Evolutionary conservation across 2,329 filamentous ascomycete genomes (phyloP).

Genomic region (Geosmithia morbida): DNA sequence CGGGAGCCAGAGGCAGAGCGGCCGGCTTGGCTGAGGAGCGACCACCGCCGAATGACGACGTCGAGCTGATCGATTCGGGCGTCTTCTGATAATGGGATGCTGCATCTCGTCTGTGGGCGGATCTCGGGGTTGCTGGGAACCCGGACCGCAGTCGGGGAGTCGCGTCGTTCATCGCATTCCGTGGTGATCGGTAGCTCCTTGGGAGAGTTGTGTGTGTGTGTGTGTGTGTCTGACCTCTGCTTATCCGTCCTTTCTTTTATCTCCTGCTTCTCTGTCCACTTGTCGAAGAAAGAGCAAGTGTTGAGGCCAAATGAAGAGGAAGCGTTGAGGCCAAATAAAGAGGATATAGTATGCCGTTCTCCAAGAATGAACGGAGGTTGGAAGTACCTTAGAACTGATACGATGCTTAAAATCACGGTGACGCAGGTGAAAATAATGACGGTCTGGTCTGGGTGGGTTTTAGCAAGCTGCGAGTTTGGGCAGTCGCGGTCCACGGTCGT

Average conservation of each 20-base stretch:
- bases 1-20: constrained; percentile 31
- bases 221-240: background rate
- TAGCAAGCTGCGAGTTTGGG: background rate
- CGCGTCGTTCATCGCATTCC: constrained; percentile 66
- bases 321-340: too few relatives aligned
- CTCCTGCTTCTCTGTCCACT: too few relatives aligned
- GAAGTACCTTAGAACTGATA: background rate
- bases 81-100: constrained; percentile 11
- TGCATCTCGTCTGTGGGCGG: constrained; percentile 21
- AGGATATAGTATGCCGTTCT: too few relatives aligned
- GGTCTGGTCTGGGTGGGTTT: too few relatives aligned
- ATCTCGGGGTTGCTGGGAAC: constrained; percentile 61
- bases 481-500: background rate
- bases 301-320: too few relatives aligned
- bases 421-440: background rate
- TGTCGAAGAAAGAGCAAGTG: too few relatives aligned
- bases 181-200: constrained; percentile 7
- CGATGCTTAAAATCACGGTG: background rate
- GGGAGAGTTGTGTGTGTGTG: background rate
- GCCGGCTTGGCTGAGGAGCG: constrained; percentile 15
- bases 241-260: too few relatives aligned
- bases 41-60: constrained; percentile 10
- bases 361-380: background rate
- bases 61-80: constrained; percentile 14
- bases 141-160: constrained; percentile 74